Conservation (phyloP, 202 grass and related monocot genomes). For the Miscanthus sacchariflorus region DNA sequence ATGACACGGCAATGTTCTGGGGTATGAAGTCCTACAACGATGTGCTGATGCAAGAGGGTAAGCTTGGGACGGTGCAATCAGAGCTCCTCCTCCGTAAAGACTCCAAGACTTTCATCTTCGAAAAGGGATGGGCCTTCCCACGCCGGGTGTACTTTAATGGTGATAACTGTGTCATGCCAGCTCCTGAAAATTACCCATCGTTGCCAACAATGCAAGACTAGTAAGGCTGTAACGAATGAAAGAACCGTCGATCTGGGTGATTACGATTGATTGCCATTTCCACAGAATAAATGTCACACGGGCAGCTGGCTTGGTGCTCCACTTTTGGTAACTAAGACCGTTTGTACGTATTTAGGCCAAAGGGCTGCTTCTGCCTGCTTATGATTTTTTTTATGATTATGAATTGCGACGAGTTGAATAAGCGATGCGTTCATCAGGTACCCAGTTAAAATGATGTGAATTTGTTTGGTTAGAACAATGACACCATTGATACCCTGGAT, state of each 20-base stretch:
- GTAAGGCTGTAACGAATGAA: background rate
- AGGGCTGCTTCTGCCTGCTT: background rate
- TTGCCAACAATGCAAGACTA: slow-evolving; percentile 56
- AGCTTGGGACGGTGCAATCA: slow-evolving; percentile 71
- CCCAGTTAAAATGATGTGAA: too few species aligned
- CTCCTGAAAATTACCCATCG: slow-evolving; percentile 81
- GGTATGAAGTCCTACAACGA: slow-evolving; percentile 94
- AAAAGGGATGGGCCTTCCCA: slow-evolving; percentile 92
- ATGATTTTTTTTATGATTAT: background rate
- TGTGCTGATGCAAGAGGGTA: slow-evolving; percentile 82
- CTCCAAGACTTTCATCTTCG: slow-evolving; percentile 60
- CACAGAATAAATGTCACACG: background rate
- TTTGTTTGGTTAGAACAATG: background rate
- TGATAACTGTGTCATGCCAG: slow-evolving; percentile 94
- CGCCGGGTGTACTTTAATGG: slow-evolving; percentile 87
- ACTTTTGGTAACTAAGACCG: background rate
- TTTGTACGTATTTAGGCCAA: background rate
- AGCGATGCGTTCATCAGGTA: too few species aligned
- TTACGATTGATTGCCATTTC: background rate
- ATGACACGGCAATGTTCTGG: slow-evolving; percentile 98
- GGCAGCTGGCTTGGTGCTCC: background rate
- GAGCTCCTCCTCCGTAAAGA: slow-evolving; percentile 87
- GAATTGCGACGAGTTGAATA: background rate
- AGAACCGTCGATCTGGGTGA: background rate
- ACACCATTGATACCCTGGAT: too few species aligned